Percentiles rank a stretch among this genome's conserved stretches.
These are phyloP conservation scores for Papiliotrema terrestris DNA, from an alignment of 1,284 basidiomycete genomes.

Conservation along the genomic window DNA sequence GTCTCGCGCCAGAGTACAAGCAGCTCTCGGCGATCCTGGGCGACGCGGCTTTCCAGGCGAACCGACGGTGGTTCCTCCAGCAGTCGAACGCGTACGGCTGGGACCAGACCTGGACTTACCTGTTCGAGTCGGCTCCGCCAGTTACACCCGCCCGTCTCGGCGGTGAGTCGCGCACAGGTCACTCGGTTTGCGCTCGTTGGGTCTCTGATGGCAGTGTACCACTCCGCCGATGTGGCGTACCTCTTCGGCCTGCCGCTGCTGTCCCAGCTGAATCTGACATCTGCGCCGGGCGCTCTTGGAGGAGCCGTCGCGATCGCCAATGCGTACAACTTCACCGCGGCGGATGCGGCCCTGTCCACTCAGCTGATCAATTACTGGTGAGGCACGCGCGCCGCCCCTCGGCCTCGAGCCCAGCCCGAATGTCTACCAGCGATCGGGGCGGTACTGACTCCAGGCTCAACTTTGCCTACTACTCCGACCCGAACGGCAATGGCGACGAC, in stretches of 20 bases:
- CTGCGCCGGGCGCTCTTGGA: background rate
- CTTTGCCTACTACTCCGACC: slow-evolving; percentile 42
- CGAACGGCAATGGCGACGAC: slow-evolving; percentile 22
- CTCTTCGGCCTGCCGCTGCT: slow-evolving; percentile 22
- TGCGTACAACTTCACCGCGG: slow-evolving; percentile 17
- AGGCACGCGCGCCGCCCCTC: slow-evolving; percentile 4
- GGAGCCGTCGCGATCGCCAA: too few relatives aligned
- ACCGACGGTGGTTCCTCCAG: slow-evolving; percentile 29
- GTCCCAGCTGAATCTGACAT: background rate
- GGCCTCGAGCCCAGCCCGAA: too few relatives aligned
- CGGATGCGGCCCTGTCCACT: slow-evolving; percentile 18
- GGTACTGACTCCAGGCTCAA: slow-evolving; percentile 34
- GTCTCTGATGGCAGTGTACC: slow-evolving; percentile 4
- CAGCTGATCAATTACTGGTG: slow-evolving; percentile 41
- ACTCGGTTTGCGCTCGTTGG: background rate
- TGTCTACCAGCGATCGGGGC: too few relatives aligned
- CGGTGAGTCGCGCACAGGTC: too few relatives aligned
- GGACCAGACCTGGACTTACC: slow-evolving; percentile 35
- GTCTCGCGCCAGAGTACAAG: slow-evolving; percentile 24
- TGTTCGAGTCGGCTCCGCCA: slow-evolving; percentile 25
- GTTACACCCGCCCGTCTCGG: slow-evolving; percentile 11
- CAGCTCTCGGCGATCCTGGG: slow-evolving; percentile 28
- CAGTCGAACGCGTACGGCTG: slow-evolving; percentile 23
- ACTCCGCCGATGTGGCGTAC: slow-evolving; percentile 29
- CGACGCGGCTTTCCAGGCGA: slow-evolving; percentile 34